Evolutionary conservation across 78 protist genomes (phyloP).

Genomic region (Bodo saltans): DNA sequence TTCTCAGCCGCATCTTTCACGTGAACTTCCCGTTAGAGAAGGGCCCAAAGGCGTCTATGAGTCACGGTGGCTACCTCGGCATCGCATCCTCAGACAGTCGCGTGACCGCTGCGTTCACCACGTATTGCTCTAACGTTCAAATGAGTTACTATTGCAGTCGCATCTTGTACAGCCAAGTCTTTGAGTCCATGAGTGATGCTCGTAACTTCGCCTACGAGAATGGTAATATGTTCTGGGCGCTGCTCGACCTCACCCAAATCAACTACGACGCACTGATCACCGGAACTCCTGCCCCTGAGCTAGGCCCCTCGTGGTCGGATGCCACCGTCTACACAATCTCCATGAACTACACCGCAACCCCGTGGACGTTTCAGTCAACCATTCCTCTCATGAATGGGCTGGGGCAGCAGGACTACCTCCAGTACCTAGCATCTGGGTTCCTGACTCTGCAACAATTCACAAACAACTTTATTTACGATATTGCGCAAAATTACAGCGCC

Average conservation of each 20-base stretch:
- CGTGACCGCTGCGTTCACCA: no score
- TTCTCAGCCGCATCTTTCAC: no score
- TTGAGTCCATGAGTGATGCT: not conserved
- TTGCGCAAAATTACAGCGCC: no score
- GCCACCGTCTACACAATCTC: conserved; percentile 1
- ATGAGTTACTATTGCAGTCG: no score
- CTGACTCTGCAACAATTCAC: not conserved
- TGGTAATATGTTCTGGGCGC: not conserved
- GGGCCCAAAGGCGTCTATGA: no score
- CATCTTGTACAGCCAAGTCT: no score
- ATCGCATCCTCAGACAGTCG: no score
- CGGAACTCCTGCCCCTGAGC: not conserved
- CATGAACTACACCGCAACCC: conserved; percentile 24
- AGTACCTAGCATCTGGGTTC: not conserved
- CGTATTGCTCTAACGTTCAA: no score
- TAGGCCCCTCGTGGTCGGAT: not conserved
- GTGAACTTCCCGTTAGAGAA: no score
- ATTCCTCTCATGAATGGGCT: no score
- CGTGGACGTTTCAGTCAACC: not conserved
- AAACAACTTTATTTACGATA: not conserved
- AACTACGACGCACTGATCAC: not conserved
- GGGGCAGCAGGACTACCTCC: not conserved
- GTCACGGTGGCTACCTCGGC: no score
- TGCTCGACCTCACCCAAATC: not conserved
- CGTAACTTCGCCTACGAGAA: not conserved